Evolutionary conservation across 2,329 filamentous ascomycete genomes (phyloP).

Genomic region (Exophiala spinifera): DNA sequence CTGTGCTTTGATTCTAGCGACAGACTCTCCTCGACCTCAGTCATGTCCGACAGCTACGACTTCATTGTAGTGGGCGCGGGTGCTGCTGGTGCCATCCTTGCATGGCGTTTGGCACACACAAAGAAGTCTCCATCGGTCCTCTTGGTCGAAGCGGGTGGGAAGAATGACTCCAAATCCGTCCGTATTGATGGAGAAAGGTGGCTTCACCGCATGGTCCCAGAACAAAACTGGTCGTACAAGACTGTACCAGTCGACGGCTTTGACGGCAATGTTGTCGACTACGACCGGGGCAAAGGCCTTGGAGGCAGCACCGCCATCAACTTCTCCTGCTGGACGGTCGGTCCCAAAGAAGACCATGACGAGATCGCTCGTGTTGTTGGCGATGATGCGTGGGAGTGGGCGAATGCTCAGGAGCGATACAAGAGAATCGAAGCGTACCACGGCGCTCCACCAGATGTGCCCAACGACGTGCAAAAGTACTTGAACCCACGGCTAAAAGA

Average conservation of each 20-base stretch:
- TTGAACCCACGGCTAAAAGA: slow-evolving; percentile 42
- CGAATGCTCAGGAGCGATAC: slow-evolving; percentile 50
- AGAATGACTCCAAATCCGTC: slow-evolving; percentile 47
- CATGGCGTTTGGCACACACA: slow-evolving; percentile 50
- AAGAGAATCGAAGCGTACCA: slow-evolving; percentile 56
- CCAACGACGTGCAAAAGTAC: slow-evolving; percentile 45
- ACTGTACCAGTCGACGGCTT: slow-evolving; percentile 48
- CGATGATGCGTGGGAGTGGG: slow-evolving; percentile 57
- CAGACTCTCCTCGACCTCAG: no score
- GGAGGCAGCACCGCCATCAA: slow-evolving; percentile 56
- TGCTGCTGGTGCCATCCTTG: slow-evolving; percentile 58
- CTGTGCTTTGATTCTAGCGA: no score
- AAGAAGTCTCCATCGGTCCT: slow-evolving; percentile 52
- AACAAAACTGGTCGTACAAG: slow-evolving; percentile 55
- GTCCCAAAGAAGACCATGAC: slow-evolving; percentile 60
- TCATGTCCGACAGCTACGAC: slow-evolving; percentile 15
- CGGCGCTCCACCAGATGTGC: slow-evolving; percentile 30
- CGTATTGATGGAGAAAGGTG: slow-evolving; percentile 57
- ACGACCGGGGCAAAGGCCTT: slow-evolving; percentile 51
- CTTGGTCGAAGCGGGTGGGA: slow-evolving; percentile 59
- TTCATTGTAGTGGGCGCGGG: slow-evolving; percentile 45
- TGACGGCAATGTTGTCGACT: slow-evolving; percentile 46
- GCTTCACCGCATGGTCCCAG: slow-evolving; percentile 47
- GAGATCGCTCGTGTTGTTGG: slow-evolving; percentile 57
- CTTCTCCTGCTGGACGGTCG: slow-evolving; percentile 54